phyloP scores from a whole-genome alignment of 75 land plant genomes.

The Pseudotsuga menziesii region DNA sequence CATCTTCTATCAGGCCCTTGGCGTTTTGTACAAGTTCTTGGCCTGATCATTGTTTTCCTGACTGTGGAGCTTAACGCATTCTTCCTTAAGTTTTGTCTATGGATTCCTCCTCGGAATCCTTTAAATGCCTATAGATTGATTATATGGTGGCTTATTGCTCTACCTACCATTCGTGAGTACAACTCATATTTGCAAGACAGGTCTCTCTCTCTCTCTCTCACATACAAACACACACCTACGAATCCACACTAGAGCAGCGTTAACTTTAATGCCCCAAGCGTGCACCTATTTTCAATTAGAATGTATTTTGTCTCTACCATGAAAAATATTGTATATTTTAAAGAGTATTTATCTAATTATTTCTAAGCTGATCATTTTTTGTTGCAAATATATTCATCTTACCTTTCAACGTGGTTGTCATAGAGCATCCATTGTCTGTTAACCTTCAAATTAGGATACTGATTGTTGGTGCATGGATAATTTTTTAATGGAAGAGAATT shows the following conservation, averaged over 20 bases:
- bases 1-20: slow-evolving; percentile 80
- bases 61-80: slow-evolving; percentile 96
- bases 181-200: slow-evolving; percentile 89
- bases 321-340: background rate
- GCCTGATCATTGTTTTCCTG: slow-evolving; percentile 66
- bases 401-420: background rate
- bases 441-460: background rate
- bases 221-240: background rate
- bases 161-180: slow-evolving; percentile 97
- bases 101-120: slow-evolving; percentile 96
- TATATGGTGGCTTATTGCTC: slow-evolving; percentile 99
- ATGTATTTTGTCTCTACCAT: background rate
- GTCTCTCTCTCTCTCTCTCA: slow-evolving; percentile 27
- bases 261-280: background rate
- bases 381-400: background rate
- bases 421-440: background rate
- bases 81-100: slow-evolving; percentile 90
- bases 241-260: background rate
- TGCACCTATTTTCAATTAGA: background rate
- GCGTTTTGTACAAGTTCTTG: slow-evolving; percentile 86
- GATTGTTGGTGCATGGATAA: background rate
- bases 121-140: slow-evolving; percentile 69
- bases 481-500: background rate
- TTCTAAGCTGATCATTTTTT: background rate
- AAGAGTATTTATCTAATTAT: slow-evolving; percentile 2